Evolutionary conservation across 2,329 filamentous ascomycete genomes (phyloP), one percentile per base, ranked within the genome.

Genomic region (Cytospora leucostoma): DNA sequence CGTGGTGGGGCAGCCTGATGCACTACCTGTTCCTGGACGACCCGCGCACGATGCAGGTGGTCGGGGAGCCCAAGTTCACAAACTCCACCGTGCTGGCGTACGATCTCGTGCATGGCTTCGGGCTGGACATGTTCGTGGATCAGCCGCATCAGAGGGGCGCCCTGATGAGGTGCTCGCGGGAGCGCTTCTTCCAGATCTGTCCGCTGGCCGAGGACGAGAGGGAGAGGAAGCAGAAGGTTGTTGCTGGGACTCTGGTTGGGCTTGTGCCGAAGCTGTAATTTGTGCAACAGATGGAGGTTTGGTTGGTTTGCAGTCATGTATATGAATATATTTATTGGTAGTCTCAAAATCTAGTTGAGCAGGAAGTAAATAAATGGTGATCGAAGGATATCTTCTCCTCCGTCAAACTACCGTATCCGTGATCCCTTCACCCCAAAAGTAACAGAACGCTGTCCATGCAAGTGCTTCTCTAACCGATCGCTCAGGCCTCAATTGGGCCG

Each of bases 61-160:
- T 87, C 8, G 88, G 88, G 65, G 91, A 94, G 77, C 90, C 91
- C 38, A 89, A 89, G 72, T 86, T 84, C 64, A 89, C 86, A 5
- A 90, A 89, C 70, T 82, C 80, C 34, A 89, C 86, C 0, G 87
- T 93, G 15, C 78, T 93, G 63, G 85, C 87, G 66, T 93, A 93
- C 73, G 90, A 93, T 69, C 83, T 91, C 60, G 85, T 88, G 57
- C 88, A 91, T 69, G 90, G 90, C 1, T 88, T 92, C 69, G 85
- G 86, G 7, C 79, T 92, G 44, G 86, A 90, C 69, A 90, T 90
- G 75, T 85, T 90, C 65, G 84, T 91, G 66, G 89, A 92, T 68
- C 75, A 92, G 66, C 87, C 88, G 5, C 85, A 91, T 69, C 91
- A 92, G 79, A 82, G 89, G 34, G 88, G 87, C 62, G 88, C 86